phyloP scores from a whole-genome alignment of 352 stramenopile species.

The Salisapilia sapeloensis region DNA sequence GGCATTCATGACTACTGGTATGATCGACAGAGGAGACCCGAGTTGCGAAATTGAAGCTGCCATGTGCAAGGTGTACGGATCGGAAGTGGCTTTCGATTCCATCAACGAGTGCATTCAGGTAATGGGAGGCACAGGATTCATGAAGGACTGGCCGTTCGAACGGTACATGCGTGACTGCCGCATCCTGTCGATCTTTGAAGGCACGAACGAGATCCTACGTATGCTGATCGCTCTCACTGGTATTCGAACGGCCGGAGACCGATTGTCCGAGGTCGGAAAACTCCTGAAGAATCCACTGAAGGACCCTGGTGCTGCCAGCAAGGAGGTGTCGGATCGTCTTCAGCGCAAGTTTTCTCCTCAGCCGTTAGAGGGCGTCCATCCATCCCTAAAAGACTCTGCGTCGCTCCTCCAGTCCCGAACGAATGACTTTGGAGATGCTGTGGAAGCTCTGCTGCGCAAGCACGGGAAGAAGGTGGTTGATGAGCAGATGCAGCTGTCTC shows the following conservation, averaged over 20 bases:
- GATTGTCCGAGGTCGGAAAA: conserved; percentile 56
- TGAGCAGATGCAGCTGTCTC: conserved; percentile 75
- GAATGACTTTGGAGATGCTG: conserved; percentile 51
- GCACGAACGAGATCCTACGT: conserved; percentile 83
- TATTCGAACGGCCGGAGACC: conserved; percentile 57
- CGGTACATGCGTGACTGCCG: conserved; percentile 83
- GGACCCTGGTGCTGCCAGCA: conserved; percentile 39
- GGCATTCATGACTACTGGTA: conserved; percentile 81
- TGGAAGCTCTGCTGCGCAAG: conserved; percentile 64
- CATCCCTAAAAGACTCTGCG: conserved; percentile 28
- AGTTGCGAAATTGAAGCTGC: conserved; percentile 78
- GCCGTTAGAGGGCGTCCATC: conserved; percentile 52
- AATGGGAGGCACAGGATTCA: conserved; percentile 81
- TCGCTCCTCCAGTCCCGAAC: conserved; percentile 55
- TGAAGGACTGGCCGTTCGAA: conserved; percentile 87
- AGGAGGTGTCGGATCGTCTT: conserved; percentile 61
- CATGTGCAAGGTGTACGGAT: conserved; percentile 83
- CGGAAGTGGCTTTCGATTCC: conserved; percentile 59
- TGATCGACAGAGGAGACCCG: conserved; percentile 75
- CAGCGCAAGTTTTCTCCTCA: conserved; percentile 66
- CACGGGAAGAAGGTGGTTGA: conserved; percentile 81
- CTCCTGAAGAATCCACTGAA: conserved; percentile 74
- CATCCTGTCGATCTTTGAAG: conserved; percentile 86
- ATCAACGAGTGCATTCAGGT: conserved; percentile 84
- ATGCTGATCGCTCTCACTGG: conserved; percentile 85